Base-by-base conservation (phyloP, 2,329 filamentous ascomycete species). In the Fusarium odoratissimum region DNA sequence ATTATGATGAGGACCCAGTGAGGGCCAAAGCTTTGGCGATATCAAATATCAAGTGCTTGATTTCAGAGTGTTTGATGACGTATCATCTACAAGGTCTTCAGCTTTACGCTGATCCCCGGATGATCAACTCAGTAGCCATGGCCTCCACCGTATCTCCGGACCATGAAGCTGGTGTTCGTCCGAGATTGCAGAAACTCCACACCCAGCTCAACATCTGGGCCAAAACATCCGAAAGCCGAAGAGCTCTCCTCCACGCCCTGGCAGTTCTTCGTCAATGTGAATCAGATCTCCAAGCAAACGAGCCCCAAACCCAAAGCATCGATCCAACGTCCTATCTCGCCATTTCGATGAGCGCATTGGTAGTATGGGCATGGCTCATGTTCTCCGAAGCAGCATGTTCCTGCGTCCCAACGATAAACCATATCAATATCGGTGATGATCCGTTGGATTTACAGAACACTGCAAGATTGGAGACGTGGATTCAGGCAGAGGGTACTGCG, bases 21-120 rank as follows among this genome's bases (percentile, higher is more conserved):
- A 64, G 72, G 1, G 81, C 78, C 38, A 76, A 77, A 23, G 61
- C 72, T 0, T 23, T 60, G 6, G 79, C 79, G 0, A 72, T 76
- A 49, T 65, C 61, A 0, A 78, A 82, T 13, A 74, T 83, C 30
- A 77, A 79, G 21, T 72, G 68, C 6, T 68, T 80, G 16, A 67
- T 80, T 8, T 79, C 81, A 3, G 80, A 81, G 28, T 76, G 80
- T 2, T 65, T 76, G 8, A 80, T 83, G 72, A 77, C 84, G 0
- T 81, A 83, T 48, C 80, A 83, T 45, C 73, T 84, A 4, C 77
- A 84, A 48, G 78, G 65, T 5, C 70, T 84, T 19, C 79, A 83
- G 40, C 68, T 84, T 0, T 79, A 80, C 35, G 76, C 81, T 8
- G 82, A 85, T 35, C 70, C 81, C 1, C 64, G 76, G 6, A 76